A percentile compares a stretch with the other conserved stretches of the same genome.
These are phyloP conservation scores for Porcisia hertigi DNA, from an alignment of 208 protist species.

Conservation along the genomic window DNA sequence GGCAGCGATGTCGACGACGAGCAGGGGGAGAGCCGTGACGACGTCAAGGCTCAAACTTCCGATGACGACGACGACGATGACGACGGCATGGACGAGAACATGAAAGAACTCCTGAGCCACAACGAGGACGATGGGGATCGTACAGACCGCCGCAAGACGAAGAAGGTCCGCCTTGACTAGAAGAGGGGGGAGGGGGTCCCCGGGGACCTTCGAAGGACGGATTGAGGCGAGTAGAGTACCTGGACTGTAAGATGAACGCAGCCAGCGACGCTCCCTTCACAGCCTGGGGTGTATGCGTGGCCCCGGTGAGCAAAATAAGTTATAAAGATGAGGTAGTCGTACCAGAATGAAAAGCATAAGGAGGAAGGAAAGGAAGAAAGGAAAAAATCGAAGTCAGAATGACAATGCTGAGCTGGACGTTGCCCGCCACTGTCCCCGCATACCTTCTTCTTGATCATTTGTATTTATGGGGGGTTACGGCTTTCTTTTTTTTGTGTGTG, in stretches of 20 bases:
- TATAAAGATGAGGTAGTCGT: neutral
- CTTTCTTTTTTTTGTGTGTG: no score
- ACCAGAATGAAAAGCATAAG: neutral
- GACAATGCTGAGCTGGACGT: neutral
- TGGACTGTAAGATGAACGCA: neutral
- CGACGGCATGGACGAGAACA: constrained; percentile 65
- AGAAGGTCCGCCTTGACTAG: constrained; percentile 62
- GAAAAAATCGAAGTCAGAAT: neutral
- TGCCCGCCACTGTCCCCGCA: neutral
- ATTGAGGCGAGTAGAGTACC: neutral
- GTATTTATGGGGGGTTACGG: neutral
- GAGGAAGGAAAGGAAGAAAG: neutral
- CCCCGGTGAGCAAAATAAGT: neutral
- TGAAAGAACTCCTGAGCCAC: constrained; percentile 52
- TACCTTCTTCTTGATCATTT: neutral
- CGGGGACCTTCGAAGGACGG: neutral
- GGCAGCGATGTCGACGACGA: constrained; percentile 23
- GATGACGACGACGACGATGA: constrained; percentile 25
- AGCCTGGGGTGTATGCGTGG: neutral
- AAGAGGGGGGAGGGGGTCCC: neutral
- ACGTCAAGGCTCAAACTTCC: constrained; percentile 32
- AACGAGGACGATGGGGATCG: constrained; percentile 38
- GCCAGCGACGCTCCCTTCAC: neutral
- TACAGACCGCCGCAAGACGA: constrained; percentile 43
- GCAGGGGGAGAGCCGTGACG: constrained; percentile 44